phyloP scores from a whole-genome alignment of 192 early-diverging fungal species.

The Diversispora epigaea region DNA sequence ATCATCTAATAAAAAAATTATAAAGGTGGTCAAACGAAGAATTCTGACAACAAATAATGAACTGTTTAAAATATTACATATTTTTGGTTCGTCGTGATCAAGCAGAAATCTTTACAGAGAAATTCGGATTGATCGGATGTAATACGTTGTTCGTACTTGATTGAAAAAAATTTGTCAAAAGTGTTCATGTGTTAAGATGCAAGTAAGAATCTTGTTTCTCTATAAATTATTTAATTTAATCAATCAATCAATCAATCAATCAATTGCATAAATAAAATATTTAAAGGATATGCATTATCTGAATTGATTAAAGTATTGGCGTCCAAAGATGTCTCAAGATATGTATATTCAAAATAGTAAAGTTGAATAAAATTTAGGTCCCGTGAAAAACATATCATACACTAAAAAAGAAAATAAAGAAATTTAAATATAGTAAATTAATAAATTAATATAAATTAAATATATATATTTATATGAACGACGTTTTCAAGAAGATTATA shows the following conservation, averaged over 20 bases:
- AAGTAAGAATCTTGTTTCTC: not conserved
- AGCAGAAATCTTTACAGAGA: slow-evolving; percentile 26
- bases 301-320: slow-evolving; percentile 9
- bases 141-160: not conserved
- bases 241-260: no score
- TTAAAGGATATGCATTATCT: slow-evolving; percentile 25
- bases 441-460: not conserved
- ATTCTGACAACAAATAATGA: not conserved
- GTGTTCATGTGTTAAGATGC: slow-evolving; percentile 2
- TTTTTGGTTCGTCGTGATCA: slow-evolving; percentile 18
- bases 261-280: not conserved
- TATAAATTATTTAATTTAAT: no score
- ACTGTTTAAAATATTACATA: slow-evolving; percentile 8
- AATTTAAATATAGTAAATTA: not conserved
- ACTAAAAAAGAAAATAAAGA: not conserved
- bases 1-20: slow-evolving; percentile 28
- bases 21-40: not conserved
- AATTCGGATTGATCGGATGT: not conserved
- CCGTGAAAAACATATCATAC: slow-evolving; percentile 19
- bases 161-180: slow-evolving; percentile 26
- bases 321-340: not conserved
- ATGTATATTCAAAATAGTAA: slow-evolving; percentile 8
- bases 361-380: slow-evolving; percentile 2
- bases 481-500: no score
- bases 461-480: no score